Percentiles rank a stretch among this genome's conserved stretches.
Conservation (phyloP, 2,329 filamentous ascomycete genomes). For the Massarina eburnea region DNA sequence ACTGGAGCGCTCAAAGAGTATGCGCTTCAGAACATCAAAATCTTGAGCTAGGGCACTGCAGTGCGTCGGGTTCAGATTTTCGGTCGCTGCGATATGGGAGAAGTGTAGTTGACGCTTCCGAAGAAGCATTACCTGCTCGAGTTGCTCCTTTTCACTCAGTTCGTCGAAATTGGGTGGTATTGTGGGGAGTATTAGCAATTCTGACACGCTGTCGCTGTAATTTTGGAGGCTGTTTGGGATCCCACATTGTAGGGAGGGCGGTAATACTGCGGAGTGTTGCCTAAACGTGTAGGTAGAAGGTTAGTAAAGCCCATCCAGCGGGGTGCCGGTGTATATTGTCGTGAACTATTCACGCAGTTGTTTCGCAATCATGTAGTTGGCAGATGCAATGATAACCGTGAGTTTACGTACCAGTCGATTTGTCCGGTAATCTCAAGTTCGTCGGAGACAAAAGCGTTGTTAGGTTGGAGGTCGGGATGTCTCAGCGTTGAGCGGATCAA, state of each 20-base stretch:
- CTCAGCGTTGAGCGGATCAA: slow-evolving; percentile 28
- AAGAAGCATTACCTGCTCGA: slow-evolving; percentile 27
- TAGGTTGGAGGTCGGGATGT: slow-evolving; percentile 39
- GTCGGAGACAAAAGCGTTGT: slow-evolving; percentile 28
- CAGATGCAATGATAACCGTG: slow-evolving; percentile 8
- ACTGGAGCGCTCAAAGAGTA: slow-evolving; percentile 28
- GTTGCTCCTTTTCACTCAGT: slow-evolving; percentile 23
- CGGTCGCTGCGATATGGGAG: slow-evolving; percentile 29
- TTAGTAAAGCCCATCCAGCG: not conserved
- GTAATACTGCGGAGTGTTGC: slow-evolving; percentile 42
- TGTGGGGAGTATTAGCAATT: slow-evolving; percentile 20
- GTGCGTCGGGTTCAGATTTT: slow-evolving; percentile 26
- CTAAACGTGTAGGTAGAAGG: not conserved
- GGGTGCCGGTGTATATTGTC: not conserved
- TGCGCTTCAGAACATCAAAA: slow-evolving; percentile 23
- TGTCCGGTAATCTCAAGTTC: slow-evolving; percentile 38
- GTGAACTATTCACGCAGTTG: too few species aligned
- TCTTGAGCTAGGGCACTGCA: slow-evolving; percentile 25
- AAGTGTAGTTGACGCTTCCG: slow-evolving; percentile 33
- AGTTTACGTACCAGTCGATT: slow-evolving; percentile 39
- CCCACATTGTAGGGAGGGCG: slow-evolving; percentile 40
- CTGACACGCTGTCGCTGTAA: slow-evolving; percentile 37
- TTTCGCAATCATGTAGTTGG: too few species aligned
- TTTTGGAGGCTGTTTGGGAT: slow-evolving; percentile 47
- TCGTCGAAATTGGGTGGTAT: slow-evolving; percentile 26